Evolutionary conservation across 2,329 filamentous ascomycete genomes (phyloP), one percentile per base, ranked within the genome.

Genomic region (Trichoderma sp.): DNA sequence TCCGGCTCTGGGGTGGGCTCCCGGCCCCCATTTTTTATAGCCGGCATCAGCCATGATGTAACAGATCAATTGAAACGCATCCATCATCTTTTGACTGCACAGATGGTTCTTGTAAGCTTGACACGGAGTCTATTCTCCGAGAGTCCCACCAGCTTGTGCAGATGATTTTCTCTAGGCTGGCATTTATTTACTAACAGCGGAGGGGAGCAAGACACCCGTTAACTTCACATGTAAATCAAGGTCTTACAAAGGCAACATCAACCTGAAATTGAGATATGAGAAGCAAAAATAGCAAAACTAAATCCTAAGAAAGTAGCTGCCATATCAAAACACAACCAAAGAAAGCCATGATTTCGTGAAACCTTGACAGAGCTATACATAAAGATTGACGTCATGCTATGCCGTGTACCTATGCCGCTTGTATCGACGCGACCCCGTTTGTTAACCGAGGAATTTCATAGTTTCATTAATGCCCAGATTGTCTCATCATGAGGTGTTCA

Each of bases 401-500:
- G n/a, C 43, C 53, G 21, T 58, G 53, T 33, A 57, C 27, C 24
- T 35, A 19, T 43, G 2, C 61, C 56, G 35, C 43, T 27, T 59
- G 43, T 43, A 37, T 66, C 55, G 63, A 49, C 11, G 19, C 43
- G 75, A 27, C 8, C 33, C 29, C 33, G 21, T 19, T 29, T 5
- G 31, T 35, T 35, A n/a, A 47, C 21, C 35, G 19, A 27, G 10
- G n/a, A 8, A 33, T 24, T 16, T 14, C 49, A 10, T 27, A 16
- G n/a, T 21, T 29, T 14, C 40, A 29, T 59, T 21, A 29, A 29
- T 29, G 57, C n/a, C 27, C 24, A 31, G 31, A 37, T 58, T 10
- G 37, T 58, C 74, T 77, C 73, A 74, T 77, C 55, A 77, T 80
- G n/a, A 84, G 76, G 5, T 77, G 79, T 71, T 83, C 82, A 59